Evolutionary conservation across 306 rosid genomes (phyloP).

Genomic region (Alnus rubra): DNA sequence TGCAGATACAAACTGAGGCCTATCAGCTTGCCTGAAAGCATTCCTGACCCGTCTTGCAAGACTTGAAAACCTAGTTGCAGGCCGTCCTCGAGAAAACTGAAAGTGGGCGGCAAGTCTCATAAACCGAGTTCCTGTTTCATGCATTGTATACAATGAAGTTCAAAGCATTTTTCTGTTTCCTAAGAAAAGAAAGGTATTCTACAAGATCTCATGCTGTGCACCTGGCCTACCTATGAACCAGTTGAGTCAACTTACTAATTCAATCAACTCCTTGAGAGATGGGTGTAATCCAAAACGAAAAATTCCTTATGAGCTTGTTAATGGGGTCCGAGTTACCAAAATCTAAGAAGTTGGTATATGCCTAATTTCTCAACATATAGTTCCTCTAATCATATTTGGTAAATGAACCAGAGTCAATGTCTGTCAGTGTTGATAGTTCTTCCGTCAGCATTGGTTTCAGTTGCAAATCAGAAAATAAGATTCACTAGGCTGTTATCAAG

Average conservation of each 20-base stretch:
- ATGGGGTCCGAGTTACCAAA: no score
- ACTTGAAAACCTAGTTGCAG: constrained; percentile 49
- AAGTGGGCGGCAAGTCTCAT: constrained; percentile 57
- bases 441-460: background rate
- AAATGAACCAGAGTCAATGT: background rate
- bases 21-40: constrained; percentile 50
- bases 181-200: background rate
- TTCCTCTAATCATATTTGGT: background rate
- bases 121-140: no score
- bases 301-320: background rate
- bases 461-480: background rate
- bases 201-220: background rate
- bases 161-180: background rate
- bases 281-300: background rate
- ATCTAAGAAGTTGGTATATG: background rate
- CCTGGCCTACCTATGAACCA: background rate
- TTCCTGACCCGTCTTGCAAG: constrained; percentile 75
- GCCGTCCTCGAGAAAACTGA: constrained; percentile 64
- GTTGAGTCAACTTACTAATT: background rate
- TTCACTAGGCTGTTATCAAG: background rate
- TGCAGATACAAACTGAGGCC: constrained; percentile 80
- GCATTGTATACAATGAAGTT: background rate
- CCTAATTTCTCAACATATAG: background rate
- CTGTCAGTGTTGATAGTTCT: background rate
- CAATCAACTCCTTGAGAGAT: background rate